Percentiles rank a stretch among this genome's conserved stretches.
phyloP scores from a whole-genome alignment of 495 filamentous ascomycete genomes.

The Talaromyces ruber region DNA sequence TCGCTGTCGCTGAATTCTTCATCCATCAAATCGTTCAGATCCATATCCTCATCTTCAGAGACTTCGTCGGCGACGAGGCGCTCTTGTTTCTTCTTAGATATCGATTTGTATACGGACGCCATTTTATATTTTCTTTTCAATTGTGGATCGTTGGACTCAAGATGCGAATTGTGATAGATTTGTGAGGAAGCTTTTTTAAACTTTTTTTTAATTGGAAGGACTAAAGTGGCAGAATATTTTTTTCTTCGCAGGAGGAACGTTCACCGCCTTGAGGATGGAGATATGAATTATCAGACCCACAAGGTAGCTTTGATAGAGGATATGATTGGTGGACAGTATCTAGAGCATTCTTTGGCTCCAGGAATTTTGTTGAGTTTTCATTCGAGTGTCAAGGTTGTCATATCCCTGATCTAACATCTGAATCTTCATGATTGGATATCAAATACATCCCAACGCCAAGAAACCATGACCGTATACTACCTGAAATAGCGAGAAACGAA shows the following conservation, averaged over 20 bases:
- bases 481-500: neutral
- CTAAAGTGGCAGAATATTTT: neutral
- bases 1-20: slow-evolving; percentile 35
- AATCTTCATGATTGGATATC: neutral
- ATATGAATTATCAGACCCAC: neutral
- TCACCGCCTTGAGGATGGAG: neutral
- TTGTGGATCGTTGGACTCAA: neutral
- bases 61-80: slow-evolving; percentile 24
- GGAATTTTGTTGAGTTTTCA: neutral
- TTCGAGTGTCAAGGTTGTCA: neutral
- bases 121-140: slow-evolving; percentile 43
- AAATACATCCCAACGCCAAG: neutral
- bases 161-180: neutral
- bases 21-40: slow-evolving; percentile 31
- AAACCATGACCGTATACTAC: neutral
- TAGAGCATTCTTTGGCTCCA: neutral
- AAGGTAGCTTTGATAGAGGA: neutral
- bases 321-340: neutral
- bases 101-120: slow-evolving; percentile 89
- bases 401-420: neutral
- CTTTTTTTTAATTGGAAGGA: slow-evolving; percentile 5
- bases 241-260: neutral
- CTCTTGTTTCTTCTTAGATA: slow-evolving; percentile 57
- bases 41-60: slow-evolving; percentile 26
- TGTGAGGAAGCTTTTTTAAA: slow-evolving; percentile 10